A percentile compares a stretch with the other conserved stretches of the same genome.
phyloP scores from a whole-genome alignment of 2,329 filamentous ascomycete species.

The Herpotrichia juniperi region DNA sequence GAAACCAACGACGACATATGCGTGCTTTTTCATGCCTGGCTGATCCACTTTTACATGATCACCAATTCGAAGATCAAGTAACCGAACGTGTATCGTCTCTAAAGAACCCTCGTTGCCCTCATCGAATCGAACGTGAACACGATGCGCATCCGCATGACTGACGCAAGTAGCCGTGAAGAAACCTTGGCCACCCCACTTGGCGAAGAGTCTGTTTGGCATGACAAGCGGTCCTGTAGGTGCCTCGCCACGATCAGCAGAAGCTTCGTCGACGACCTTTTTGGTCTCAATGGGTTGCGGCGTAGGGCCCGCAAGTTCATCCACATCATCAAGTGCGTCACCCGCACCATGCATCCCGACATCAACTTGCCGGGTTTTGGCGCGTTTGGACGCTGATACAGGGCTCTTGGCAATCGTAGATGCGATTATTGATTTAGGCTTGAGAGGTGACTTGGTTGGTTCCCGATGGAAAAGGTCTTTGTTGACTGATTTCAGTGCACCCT shows the following conservation, averaged over 20 bases:
- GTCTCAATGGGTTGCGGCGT: constrained; percentile 15
- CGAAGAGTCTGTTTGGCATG: constrained; percentile 61
- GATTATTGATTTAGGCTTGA: background rate
- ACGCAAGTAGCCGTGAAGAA: constrained; percentile 68
- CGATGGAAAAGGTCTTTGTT: constrained; percentile 11
- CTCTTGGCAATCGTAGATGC: background rate
- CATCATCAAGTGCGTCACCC: constrained; percentile 8
- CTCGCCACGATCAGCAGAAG: constrained; percentile 17
- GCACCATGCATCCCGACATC: constrained; percentile 30
- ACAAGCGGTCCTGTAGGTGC: constrained; percentile 33
- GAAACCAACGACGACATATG: constrained; percentile 53
- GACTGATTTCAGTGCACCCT: constrained; percentile 36
- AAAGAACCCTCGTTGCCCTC: constrained; percentile 52
- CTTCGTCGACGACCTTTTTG: constrained; percentile 5
- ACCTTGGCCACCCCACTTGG: constrained; percentile 62
- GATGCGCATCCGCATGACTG: constrained; percentile 49
- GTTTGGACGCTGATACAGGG: background rate
- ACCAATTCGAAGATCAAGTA: constrained; percentile 50
- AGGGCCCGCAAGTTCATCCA: constrained; percentile 27
- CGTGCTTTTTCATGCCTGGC: constrained; percentile 51
- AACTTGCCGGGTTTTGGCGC: background rate
- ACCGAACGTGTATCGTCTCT: constrained; percentile 46
- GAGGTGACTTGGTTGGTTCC: background rate
- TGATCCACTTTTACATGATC: constrained; percentile 57
- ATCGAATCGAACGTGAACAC: constrained; percentile 56